Conservation (phyloP, 1,139 yeast species). For the Candida sp. region DNA sequence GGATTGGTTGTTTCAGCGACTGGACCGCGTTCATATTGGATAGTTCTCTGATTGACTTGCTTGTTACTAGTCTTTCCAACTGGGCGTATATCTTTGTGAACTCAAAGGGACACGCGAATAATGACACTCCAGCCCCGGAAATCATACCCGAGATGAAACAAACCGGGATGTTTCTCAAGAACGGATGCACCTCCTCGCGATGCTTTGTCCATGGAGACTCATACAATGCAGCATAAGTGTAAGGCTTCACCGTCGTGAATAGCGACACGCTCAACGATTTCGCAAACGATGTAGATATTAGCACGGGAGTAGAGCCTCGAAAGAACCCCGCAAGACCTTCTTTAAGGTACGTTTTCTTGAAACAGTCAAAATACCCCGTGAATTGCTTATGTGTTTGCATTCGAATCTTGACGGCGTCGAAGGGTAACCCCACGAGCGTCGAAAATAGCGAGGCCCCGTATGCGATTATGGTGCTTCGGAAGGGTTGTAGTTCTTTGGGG, state of each 20-base stretch:
- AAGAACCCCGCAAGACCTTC: conserved; percentile 80
- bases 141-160: conserved; percentile 67
- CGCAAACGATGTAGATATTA: conserved; percentile 67
- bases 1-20: not conserved
- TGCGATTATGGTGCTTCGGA: conserved; percentile 62
- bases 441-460: conserved; percentile 69
- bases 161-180: conserved; percentile 63
- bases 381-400: conserved; percentile 78
- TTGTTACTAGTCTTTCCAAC: conserved; percentile 54
- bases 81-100: conserved; percentile 84
- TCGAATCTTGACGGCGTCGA: conserved; percentile 84
- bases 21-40: conserved; percentile 14
- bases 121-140: conserved; percentile 69
- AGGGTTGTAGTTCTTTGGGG: conserved; percentile 57
- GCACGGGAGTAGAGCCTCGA: conserved; percentile 77
- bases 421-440: conserved; percentile 79
- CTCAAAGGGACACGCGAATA: conserved; percentile 86
- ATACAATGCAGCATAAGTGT: conserved; percentile 35
- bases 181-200: conserved; percentile 31
- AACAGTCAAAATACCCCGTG: conserved; percentile 61
- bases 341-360: conserved; percentile 52
- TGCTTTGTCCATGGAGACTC: conserved; percentile 14
- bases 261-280: conserved; percentile 71
- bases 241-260: conserved; percentile 63
- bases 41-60: conserved; percentile 19